These are phyloP conservation scores for Hortiboletus campestris DNA, from an alignment of 768 basidiomycete species.

Conservation along the genomic window DNA sequence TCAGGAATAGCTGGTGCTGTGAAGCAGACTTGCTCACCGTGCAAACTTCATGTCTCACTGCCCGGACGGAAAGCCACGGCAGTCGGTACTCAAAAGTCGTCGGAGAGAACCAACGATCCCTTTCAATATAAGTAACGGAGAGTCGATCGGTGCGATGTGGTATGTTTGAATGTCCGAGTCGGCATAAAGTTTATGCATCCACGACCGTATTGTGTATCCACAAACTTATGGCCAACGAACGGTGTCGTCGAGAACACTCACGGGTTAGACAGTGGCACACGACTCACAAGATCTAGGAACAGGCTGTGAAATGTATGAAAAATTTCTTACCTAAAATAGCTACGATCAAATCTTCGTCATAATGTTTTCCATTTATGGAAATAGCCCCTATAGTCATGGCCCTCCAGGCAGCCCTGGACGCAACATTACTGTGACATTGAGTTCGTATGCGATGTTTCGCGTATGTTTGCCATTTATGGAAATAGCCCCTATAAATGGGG, in stretches of 20 bases:
- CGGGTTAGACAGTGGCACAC: not conserved
- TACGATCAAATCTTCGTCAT: not conserved
- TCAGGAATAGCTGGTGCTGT: not conserved
- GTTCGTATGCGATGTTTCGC: no score
- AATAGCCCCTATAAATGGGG: no score
- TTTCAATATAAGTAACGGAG: not conserved
- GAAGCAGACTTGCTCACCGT: slow-evolving; percentile 35
- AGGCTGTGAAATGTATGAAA: no score
- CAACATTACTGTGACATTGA: no score
- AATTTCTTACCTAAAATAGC: no score
- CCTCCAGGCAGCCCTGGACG: no score
- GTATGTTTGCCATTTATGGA: no score
- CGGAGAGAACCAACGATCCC: not conserved
- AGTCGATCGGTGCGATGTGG: not conserved
- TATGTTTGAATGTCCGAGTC: not conserved
- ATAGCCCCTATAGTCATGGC: no score
- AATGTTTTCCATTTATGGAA: not conserved
- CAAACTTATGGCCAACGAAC: not conserved
- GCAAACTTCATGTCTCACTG: slow-evolving; percentile 54
- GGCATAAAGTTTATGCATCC: not conserved
- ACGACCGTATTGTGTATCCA: no score
- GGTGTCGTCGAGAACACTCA: not conserved
- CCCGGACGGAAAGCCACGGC: not conserved
- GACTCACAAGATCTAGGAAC: not conserved
- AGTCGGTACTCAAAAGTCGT: not conserved